Base-by-base conservation (phyloP, 2,329 filamentous ascomycete species). In the Malbranchea zuffiana region DNA sequence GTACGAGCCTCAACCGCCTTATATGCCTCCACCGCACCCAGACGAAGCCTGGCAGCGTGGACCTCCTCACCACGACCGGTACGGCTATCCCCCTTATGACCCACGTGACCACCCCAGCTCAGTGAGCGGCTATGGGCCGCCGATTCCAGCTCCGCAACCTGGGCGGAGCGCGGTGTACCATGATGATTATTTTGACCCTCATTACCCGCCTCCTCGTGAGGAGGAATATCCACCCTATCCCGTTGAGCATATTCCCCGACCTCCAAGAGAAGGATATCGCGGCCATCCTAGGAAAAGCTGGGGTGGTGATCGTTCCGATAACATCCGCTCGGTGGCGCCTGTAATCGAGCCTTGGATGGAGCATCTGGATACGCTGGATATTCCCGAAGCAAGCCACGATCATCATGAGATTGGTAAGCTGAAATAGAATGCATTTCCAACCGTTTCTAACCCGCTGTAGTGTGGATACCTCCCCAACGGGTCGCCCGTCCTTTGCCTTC, bases 401-500 rank as follows among this genome's bases (percentile, higher is more conserved):
- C 41, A 38, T 5, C 35, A 32, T 12, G 38, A 46, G 32, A 43
- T 47, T 32, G 38, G 43, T 49, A 40, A 42, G 42, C 35, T 23
- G n/a, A 30, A 18, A 21, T 25, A 29, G 13, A 20, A 26, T 30
- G 23, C 34, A 32, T 38, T 15, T 29, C 6, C 33, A 28, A 27
- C 28, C n/a, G 23, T 37, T 33, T 26, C 43, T 41, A 31, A 47
- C 16, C 27, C 37, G 44, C 18, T 49, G 10, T 26, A 50, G 47
- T 42, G 32, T 48, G 39, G 39, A 43, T 40, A 24, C 43, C 44
- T 11, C 38, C 50, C 18, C 39, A 44, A 11, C 42, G 47, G 28
- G 50, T 50, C 31, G 43, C 46, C 27, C 44, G 46, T n/a, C 51
- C 54, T 12, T 39, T 55, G 6, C 49, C 52, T 27, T 47, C 50